Evolutionary conservation across 1,139 yeast genomes (phyloP).

Genomic region (Yamadazyma dushanensis): DNA sequence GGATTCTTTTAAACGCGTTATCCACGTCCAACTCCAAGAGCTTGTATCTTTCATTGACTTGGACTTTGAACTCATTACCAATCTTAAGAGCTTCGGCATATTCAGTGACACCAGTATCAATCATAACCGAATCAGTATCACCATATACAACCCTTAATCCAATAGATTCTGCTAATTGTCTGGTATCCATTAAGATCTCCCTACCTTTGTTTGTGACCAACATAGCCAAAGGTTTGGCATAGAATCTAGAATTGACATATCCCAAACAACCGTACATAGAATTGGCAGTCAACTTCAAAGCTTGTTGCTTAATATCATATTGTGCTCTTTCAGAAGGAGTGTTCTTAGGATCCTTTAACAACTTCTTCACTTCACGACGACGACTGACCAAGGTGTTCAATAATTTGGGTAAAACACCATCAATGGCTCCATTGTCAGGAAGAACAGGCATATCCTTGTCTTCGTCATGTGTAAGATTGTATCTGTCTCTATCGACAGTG

Average conservation of each 20-base stretch:
- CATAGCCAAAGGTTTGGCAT: constrained; percentile 96
- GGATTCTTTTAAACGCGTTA: constrained; percentile 81
- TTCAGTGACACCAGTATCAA: constrained; percentile 78
- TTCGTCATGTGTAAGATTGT: constrained; percentile 45
- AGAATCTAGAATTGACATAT: constrained; percentile 85
- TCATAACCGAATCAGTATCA: constrained; percentile 99
- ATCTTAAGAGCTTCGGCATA: constrained; percentile 75
- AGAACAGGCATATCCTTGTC: constrained; percentile 70
- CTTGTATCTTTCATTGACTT: constrained; percentile 86
- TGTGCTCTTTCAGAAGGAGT: constrained; percentile 66
- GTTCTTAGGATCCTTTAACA: constrained; percentile 74
- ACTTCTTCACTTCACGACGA: constrained; percentile 88
- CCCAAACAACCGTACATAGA: constrained; percentile 99
- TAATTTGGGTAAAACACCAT: constrained; percentile 86
- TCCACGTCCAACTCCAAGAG: constrained; percentile 93
- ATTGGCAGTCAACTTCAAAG: constrained; percentile 93
- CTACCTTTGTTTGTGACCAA: constrained; percentile 94
- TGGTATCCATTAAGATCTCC: constrained; percentile 90
- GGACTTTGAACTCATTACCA: constrained; percentile 80
- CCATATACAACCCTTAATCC: constrained; percentile 91
- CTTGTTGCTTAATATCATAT: constrained; percentile 94
- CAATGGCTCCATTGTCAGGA: constrained; percentile 58
- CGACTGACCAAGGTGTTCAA: constrained; percentile 83
- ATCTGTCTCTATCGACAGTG: constrained; percentile 74
- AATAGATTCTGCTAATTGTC: constrained; percentile 85